Base-by-base conservation (phyloP, 345 rosid genomes). In the Adansonia digitata region DNA sequence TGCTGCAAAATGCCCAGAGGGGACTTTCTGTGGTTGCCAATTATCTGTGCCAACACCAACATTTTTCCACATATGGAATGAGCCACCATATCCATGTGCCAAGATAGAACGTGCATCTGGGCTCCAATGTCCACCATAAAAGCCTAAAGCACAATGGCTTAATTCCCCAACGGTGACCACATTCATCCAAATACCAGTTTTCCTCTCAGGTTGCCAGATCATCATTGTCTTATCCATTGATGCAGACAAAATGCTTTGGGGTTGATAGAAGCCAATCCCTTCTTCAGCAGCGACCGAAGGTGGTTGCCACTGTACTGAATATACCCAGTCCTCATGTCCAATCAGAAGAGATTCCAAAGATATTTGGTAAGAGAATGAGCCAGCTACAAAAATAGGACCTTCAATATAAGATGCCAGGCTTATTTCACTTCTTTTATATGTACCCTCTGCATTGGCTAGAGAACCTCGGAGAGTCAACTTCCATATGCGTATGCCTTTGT, bases 141-240 rank as follows among this genome's bases (percentile, higher is more conserved):
- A 95, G 46, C 99, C 99, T 75, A 95, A 78, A 81, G 97, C 98
- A 82, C 96, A 95, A 79, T 95, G 96, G 79, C 97, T 89, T 75
- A 95, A 74, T 83, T 95, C 99, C 73, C 99, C 99, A 71, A 93
- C 99, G 40, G 91, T 88, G 78, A 93, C 98, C 81, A 91, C 93
- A 77, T 95, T 93, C 92, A 95, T 90, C 99, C 99, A 95, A 79
- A 93, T 84, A 73, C 98, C 97, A 14, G 84, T 85, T 48, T 83
- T 93, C 82, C 77, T 91, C 85, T 93, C 96, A 26, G 99, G 98
- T 78, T 90, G 82, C 98, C 99, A 95, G 69, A 95, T 91, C 98
- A 95, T 95, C 99, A 95, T 95, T 11, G 97, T 89, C 85, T 93
- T 93, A 84, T 95, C 99, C 99, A 93, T 95, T 52, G 99, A 91